Evolutionary conservation across 2,329 filamentous ascomycete species (phyloP), one percentile per base, ranked within the genome.

Genomic region (Teratosphaeria gauchensis): DNA sequence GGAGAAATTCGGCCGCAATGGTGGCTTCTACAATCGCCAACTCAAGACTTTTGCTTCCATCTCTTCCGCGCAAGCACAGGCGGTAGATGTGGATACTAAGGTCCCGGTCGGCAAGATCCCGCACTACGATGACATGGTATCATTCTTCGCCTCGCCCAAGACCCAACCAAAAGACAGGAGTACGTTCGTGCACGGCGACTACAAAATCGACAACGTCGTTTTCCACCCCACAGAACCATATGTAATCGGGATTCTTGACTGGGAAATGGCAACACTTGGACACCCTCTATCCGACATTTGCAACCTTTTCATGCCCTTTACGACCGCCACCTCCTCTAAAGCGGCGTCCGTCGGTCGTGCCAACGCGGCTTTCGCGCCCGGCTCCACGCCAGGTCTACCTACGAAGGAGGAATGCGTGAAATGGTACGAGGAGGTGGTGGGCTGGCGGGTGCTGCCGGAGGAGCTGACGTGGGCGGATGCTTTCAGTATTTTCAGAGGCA

Each of bases 251-350:
- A 91, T 97, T 57, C 77, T 97, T 5, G 94, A 99, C 76, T 97
- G 92, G 92, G 94, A 97, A 77, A 96, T 99, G 90, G 91, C 90
- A 38, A 97, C 94, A 0, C 86, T 96, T 57, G 94, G 94, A n/a
- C 92, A 99, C 73, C 94, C 94, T 1, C 82, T 97, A 24, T 92
- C 89, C 5, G 94, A 99, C 72, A 78, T 97, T 48, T 86, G 86
- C 73, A 97, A 97, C 74, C 79, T 97, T 19, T 73, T 86, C 19
- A 66, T 68, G 1, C 78, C 78, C 3, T 80, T 72, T 63, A 68
- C 76, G 1, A 76, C 73, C 7, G 75, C 77, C 1, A 66, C 65
- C 0, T 72, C 69, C 24, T 66, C 70, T 32, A 70, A 73, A 57
- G 73, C 73, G 46, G 64, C 73, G 51, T 63, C 66, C 54, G 73